These are phyloP conservation scores for Diaporthe australafricana DNA, from an alignment of 2,329 filamentous ascomycete genomes.

Conservation along the genomic window DNA sequence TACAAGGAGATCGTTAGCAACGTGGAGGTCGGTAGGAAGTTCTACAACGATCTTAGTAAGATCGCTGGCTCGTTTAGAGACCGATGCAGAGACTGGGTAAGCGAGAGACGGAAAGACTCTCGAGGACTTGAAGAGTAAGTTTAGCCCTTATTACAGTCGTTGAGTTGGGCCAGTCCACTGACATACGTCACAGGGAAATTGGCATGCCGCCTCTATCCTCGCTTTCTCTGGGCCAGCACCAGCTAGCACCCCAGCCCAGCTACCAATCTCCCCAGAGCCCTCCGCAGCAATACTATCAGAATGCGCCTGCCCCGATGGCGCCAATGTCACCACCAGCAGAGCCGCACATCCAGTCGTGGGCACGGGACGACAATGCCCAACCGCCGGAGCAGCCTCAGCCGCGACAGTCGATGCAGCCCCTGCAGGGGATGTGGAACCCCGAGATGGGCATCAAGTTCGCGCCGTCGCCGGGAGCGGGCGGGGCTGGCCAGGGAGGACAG, in stretches of 20 bases:
- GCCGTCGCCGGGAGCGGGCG: constrained; percentile 48
- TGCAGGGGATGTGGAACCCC: constrained; percentile 78
- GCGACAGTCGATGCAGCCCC: constrained; percentile 54
- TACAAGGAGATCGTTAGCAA: constrained; percentile 97
- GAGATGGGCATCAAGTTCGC: constrained; percentile 85
- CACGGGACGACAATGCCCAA: constrained; percentile 54
- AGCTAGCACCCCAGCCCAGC: constrained; percentile 41
- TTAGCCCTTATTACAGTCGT: constrained; percentile 31
- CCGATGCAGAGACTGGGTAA: constrained; percentile 79
- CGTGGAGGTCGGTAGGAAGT: constrained; percentile 90
- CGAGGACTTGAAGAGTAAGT: constrained; percentile 79
- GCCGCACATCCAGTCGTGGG: constrained; percentile 70
- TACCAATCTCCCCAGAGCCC: constrained; percentile 35
- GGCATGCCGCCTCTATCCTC: constrained; percentile 63
- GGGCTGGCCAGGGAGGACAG: constrained; percentile 30
- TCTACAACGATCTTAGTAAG: constrained; percentile 94
- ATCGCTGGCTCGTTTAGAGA: constrained; percentile 88
- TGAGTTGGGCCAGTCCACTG: constrained; percentile 28
- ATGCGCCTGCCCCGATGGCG: constrained; percentile 41
- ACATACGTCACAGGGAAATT: constrained; percentile 56
- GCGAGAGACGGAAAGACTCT: constrained; percentile 84
- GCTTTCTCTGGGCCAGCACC: constrained; percentile 51
- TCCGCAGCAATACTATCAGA: constrained; percentile 46
- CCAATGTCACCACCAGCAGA: constrained; percentile 50
- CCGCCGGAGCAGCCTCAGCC: constrained; percentile 68